A percentile compares a stretch with the other conserved stretches of the same genome.
phyloP scores from a whole-genome alignment of 163 green algal genomes.

The Scenedesmus sp. region DNA sequence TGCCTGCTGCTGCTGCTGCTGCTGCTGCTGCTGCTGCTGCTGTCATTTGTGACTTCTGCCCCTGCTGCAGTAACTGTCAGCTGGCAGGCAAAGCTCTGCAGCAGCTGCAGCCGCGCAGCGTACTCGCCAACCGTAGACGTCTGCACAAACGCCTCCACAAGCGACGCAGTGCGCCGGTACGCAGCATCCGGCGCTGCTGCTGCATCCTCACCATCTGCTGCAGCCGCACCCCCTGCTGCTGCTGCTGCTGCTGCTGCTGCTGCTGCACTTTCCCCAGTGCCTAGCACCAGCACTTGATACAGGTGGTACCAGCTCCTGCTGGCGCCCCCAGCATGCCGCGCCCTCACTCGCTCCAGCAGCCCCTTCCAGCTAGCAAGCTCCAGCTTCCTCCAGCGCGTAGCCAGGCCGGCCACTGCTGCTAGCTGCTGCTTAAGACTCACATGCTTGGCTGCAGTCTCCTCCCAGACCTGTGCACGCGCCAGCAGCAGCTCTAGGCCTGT shows the following conservation, averaged over 20 bases:
- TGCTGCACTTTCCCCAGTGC: background rate
- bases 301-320: constrained; percentile 89
- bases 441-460: constrained; percentile 93
- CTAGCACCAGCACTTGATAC: constrained; percentile 76
- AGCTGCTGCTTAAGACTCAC: constrained; percentile 89
- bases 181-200: background rate
- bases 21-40: background rate
- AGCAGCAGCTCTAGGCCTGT: constrained; percentile 97
- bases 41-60: background rate
- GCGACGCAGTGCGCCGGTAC: constrained; percentile 55
- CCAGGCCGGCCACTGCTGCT: constrained; percentile 75
- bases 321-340: constrained; percentile 60
- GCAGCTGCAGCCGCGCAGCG: constrained; percentile 79
- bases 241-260: background rate
- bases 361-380: constrained; percentile 92
- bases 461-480: constrained; percentile 87
- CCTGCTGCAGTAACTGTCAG: constrained; percentile 49
- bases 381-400: constrained; percentile 90
- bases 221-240: constrained; percentile 19
- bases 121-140: constrained; percentile 93
- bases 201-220: constrained; percentile 6
- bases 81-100: constrained; percentile 84
- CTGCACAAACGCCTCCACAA: constrained; percentile 94
- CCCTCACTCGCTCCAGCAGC: constrained; percentile 67
- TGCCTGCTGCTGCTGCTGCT: background rate